Evolutionary conservation across 768 basidiomycete species (phyloP), one percentile per base, ranked within the genome.

Genomic region (Tricholoma bakamatsutake): DNA sequence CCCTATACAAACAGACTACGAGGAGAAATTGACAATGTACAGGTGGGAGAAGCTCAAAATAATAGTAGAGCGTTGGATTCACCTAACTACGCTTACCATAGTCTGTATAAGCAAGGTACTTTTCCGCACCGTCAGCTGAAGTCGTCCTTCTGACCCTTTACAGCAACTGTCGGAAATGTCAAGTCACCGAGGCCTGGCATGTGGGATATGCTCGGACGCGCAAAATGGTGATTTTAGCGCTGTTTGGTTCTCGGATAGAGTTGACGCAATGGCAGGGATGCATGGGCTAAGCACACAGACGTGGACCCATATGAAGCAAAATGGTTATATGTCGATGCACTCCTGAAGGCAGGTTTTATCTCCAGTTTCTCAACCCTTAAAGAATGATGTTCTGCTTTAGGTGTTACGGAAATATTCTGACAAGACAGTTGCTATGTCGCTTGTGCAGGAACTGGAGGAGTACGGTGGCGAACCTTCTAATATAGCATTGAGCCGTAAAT

Each of bases 21-120:
- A 97, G 61, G 93, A 96, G 68, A 98, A 98, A 69, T 73, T 98
- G 12, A 81, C 84, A 10, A 92, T 98, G 83, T 98, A 98, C 67
- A 91, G 91, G 88, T 87, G 30, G 17, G 43, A 58, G 33, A 80
- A 67, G 17, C 9, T 39, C 28, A 21, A 24, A 48, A 9, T 30
- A 10, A 15, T 0, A 31, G 15, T 9, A n/a, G 6, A n/a, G n/a
- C 13, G 15, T 31, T 13, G 15, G 17, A 5, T 31, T 10, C 15
- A 48, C 15, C 31, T 30, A 48, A 6, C 5, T 31, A 10, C n/a
- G 4, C 12, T 61, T 40, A 12, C 52, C 51, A 15, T 55, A 94
- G 92, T 70, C 76, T 94, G 63, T 96, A 91, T 71, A 96, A 96
- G 70, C 94, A 97, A 84, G 93, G 93, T 93, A 63, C 57, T 59